A percentile compares a stretch with the other conserved stretches of the same genome.
These are phyloP conservation scores for Crithidia fasciculata DNA, from an alignment of 208 protist species.

Conservation along the genomic window DNA sequence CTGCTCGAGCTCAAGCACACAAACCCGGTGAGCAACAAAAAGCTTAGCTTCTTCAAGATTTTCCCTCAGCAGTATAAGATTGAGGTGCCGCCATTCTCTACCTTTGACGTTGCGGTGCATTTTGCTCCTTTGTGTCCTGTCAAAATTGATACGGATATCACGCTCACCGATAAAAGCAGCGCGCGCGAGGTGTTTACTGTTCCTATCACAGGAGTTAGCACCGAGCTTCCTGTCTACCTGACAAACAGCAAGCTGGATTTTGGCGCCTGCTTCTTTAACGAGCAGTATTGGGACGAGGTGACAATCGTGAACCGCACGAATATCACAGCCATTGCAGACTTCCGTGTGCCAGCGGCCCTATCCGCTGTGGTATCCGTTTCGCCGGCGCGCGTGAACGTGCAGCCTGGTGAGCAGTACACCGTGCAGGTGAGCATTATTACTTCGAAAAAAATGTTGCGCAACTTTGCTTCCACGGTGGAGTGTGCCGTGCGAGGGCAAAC, in stretches of 20 bases:
- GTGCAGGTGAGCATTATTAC: constrained; percentile 45
- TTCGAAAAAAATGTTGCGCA: constrained; percentile 17
- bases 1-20: constrained; percentile 54
- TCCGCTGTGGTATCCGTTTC: constrained; percentile 27
- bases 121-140: constrained; percentile 56
- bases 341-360: constrained; percentile 15
- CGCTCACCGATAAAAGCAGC: constrained; percentile 55
- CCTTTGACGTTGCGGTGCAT: constrained; percentile 41
- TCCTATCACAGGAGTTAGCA: constrained; percentile 46
- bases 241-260: constrained; percentile 65
- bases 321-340: constrained; percentile 41
- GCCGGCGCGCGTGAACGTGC: constrained; percentile 46
- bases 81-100: constrained; percentile 54
- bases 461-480: constrained; percentile 25
- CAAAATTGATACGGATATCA: constrained; percentile 48
- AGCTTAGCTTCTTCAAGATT: constrained; percentile 50
- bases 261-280: constrained; percentile 78
- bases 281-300: constrained; percentile 74
- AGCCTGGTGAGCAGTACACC: constrained; percentile 52
- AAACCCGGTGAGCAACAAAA: constrained; percentile 38
- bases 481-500: constrained; percentile 35
- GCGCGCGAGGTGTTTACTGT: constrained; percentile 28
- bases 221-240: constrained; percentile 78
- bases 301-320: constrained; percentile 69
- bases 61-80: constrained; percentile 56